Percentiles rank a stretch among this genome's conserved stretches.
phyloP scores from a whole-genome alignment of 2,329 filamentous ascomycete species.

The Shiraia sp. region DNA sequence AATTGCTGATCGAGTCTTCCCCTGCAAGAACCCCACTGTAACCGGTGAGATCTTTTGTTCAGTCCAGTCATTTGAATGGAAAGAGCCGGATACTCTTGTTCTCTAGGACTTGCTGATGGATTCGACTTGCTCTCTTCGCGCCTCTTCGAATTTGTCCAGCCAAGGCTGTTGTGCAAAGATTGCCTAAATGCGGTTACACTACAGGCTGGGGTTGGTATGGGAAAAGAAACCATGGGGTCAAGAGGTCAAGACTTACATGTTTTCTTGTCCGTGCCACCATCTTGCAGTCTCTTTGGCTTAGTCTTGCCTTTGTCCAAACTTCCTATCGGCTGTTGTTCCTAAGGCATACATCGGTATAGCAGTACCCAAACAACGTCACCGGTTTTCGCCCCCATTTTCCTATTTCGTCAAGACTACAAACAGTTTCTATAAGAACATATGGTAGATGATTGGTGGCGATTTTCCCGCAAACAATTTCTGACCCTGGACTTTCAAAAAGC shows the following conservation, averaged over 20 bases:
- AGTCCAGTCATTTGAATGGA: slow-evolving; percentile 29
- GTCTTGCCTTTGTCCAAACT: too few relatives aligned
- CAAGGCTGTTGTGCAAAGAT: too few relatives aligned
- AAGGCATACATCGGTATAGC: slow-evolving; percentile 9
- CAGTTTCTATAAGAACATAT: slow-evolving; percentile 1
- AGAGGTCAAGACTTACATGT: too few relatives aligned
- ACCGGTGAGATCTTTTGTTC: slow-evolving; percentile 33
- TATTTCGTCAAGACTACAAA: slow-evolving; percentile 15
- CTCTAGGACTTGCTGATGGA: slow-evolving; percentile 10
- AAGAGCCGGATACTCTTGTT: slow-evolving; percentile 14
- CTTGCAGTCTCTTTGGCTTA: too few relatives aligned
- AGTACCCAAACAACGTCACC: slow-evolving; percentile 17
- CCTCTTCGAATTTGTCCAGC: too few relatives aligned
- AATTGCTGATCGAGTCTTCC: slow-evolving; percentile 9
- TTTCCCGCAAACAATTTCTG: slow-evolving; percentile 7
- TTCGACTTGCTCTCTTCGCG: too few relatives aligned
- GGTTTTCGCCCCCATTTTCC: slow-evolving; percentile 27
- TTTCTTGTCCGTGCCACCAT: too few relatives aligned
- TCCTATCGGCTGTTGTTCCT: too few relatives aligned
- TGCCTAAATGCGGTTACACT: too few relatives aligned
- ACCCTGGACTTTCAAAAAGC: background rate
- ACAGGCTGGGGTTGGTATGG: too few relatives aligned
- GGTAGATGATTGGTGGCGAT: slow-evolving; percentile 10
- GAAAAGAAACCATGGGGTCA: too few relatives aligned
- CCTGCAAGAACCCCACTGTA: slow-evolving; percentile 27